These are phyloP conservation scores for Tolypocladium inflatum DNA, from an alignment of 2,329 filamentous ascomycete genomes.

Conservation along the genomic window DNA sequence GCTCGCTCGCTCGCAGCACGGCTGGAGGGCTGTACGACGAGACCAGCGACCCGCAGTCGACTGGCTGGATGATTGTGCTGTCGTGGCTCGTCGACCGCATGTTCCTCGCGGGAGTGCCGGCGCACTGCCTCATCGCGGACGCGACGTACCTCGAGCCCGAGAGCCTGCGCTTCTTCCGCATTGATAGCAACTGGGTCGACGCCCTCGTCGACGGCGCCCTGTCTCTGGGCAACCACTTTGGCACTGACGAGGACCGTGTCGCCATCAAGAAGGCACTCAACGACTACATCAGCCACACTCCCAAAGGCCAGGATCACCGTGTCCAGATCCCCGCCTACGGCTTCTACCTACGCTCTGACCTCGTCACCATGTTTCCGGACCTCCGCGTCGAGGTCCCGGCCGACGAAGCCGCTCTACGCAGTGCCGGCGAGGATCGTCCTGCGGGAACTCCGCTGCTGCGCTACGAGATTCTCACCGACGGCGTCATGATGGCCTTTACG, in stretches of 20 bases:
- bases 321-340: constrained; percentile 27
- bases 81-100: constrained; percentile 26
- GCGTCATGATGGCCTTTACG: constrained; percentile 22
- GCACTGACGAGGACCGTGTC: constrained; percentile 16
- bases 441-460: constrained; percentile 14
- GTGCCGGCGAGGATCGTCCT: background rate
- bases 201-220: constrained; percentile 34
- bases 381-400: constrained; percentile 14
- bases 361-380: constrained; percentile 28
- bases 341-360: constrained; percentile 26
- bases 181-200: constrained; percentile 33
- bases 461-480: constrained; percentile 20
- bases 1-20: background rate
- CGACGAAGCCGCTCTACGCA: background rate
- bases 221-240: constrained; percentile 27
- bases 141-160: constrained; percentile 24
- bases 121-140: constrained; percentile 31
- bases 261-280: constrained; percentile 20
- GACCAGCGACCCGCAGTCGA: constrained; percentile 17
- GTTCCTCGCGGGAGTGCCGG: constrained; percentile 25
- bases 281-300: constrained; percentile 13
- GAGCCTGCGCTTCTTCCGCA: constrained; percentile 31
- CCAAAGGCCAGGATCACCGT: constrained; percentile 5
- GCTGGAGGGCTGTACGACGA: constrained; percentile 7
- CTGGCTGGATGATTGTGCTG: constrained; percentile 28